Evolutionary conservation across 441 rosid genomes (phyloP), one percentile per base, ranked within the genome.

Genomic region (Populus hybrid): DNA sequence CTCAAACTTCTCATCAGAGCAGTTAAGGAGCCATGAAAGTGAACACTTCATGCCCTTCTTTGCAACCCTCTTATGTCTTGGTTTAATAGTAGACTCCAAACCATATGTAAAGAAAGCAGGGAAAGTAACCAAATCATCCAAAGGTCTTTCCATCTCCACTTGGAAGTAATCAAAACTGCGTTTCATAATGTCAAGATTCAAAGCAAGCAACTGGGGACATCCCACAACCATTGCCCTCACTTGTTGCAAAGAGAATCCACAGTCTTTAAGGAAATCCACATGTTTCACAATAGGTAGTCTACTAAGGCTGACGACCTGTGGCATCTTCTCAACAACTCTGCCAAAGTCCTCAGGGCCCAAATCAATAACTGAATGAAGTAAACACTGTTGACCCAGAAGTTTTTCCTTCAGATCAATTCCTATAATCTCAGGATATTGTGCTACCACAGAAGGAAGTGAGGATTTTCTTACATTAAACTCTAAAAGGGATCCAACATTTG

Each of bases 31-130:
- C 99, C 99, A 93, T 7, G 94, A 88, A 46, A 93, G 92, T 40
- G 99, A 95, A 75, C 97, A 95, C 78, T 87, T 88, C 76, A 92
- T 86, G 24, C 92, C 92, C 81, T 90, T 95, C 89, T 78, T 89
- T 16, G 81, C 75, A 76, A 91, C 82, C 83, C 69, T 88, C 83
- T 75, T 88, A 30, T 95, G 88, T 79, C 99, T 87, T 18, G 93
- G 97, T 86, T 92, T 95, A 69, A 95, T 81, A 0, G 94, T 91
- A 26, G 98, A 90, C 81, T 92, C 98, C 2, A 95, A 85, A 59
- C 94, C 87, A 64, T 90, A 93, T 0, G 98, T 95, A 81, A 92
- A 95, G 86, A 91, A 93, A 0, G 99, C 95, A 0, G 99, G 98
- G 76, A 93, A 95, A 75, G 85, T 81, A 73, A 89, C 96, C 70